phyloP scores from a whole-genome alignment of 805 yeast species.

The Lachancea fermentati region DNA sequence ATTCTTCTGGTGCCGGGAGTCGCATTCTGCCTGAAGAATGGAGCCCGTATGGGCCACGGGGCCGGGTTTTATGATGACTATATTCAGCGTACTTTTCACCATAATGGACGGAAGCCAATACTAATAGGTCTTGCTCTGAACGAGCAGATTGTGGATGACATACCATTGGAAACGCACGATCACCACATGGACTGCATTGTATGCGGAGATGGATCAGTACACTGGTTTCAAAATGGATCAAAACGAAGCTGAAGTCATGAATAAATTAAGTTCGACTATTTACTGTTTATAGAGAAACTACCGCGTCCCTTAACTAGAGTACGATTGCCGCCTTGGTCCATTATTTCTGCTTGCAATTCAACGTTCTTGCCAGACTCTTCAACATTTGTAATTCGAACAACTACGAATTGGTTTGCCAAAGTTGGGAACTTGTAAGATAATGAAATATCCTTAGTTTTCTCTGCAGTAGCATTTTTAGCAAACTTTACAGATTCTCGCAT shows the following conservation, averaged over 20 bases:
- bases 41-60: slow-evolving; percentile 80
- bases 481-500: slow-evolving; percentile 50
- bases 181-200: slow-evolving; percentile 28
- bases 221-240: too few species aligned
- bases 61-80: slow-evolving; percentile 88
- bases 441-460: slow-evolving; percentile 36
- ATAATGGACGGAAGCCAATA: slow-evolving; percentile 21
- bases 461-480: slow-evolving; percentile 27
- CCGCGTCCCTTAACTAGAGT: slow-evolving; percentile 55
- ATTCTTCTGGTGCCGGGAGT: slow-evolving; percentile 80
- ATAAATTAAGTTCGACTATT: not conserved
- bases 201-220: slow-evolving; percentile 25
- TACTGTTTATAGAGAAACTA: slow-evolving; percentile 34
- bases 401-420: slow-evolving; percentile 68
- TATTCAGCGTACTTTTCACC: slow-evolving; percentile 41
- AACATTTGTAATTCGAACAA: slow-evolving; percentile 48
- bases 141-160: slow-evolving; percentile 23
- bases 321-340: slow-evolving; percentile 45
- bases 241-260: slow-evolving; percentile 46
- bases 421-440: slow-evolving; percentile 64
- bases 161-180: slow-evolving; percentile 30
- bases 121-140: slow-evolving; percentile 28
- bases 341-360: slow-evolving; percentile 42
- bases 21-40: slow-evolving; percentile 45
- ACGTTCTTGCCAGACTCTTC: slow-evolving; percentile 32